Percentiles rank a stretch among this genome's conserved stretches.
These are phyloP conservation scores for Exophiala alcalophila DNA, from an alignment of 2,329 filamentous ascomycete genomes.

Conservation along the genomic window DNA sequence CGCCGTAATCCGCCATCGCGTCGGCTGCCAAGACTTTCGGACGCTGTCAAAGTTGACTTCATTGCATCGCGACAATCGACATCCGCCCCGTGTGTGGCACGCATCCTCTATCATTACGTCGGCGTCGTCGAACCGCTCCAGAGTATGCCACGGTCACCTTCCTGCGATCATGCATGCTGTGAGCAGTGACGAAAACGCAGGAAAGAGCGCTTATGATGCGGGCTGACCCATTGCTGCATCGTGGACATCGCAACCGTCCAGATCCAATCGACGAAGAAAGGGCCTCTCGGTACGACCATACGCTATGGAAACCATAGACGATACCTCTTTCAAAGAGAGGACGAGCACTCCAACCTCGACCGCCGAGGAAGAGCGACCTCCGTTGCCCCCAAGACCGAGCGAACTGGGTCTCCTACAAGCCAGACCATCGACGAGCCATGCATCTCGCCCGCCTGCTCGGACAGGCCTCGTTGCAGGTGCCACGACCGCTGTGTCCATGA, in stretches of 20 bases:
- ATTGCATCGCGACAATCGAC: too few species aligned
- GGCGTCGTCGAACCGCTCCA: not conserved
- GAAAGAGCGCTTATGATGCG: constrained; percentile 19
- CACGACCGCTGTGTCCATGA: constrained; percentile 79
- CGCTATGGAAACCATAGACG: constrained; percentile 6
- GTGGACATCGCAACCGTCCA: constrained; percentile 15
- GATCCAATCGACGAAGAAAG: not conserved
- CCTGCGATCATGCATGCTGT: constrained; percentile 12
- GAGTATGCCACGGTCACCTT: not conserved
- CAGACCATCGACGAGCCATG: constrained; percentile 21
- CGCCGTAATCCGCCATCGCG: too few species aligned
- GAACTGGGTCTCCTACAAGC: constrained; percentile 33
- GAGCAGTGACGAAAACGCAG: constrained; percentile 6
- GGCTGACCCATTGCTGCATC: constrained; percentile 5
- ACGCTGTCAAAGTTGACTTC: too few species aligned
- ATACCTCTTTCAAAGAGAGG: not conserved
- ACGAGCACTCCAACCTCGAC: constrained; percentile 8
- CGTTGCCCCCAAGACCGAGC: constrained; percentile 47
- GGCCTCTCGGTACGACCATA: not conserved
- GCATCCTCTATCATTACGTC: too few species aligned
- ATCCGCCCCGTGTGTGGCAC: too few species aligned
- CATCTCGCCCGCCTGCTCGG: constrained; percentile 36
- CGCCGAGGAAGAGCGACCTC: constrained; percentile 41
- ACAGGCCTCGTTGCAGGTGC: constrained; percentile 57
- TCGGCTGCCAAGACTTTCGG: too few species aligned